Evolutionary conservation across 768 basidiomycete species (phyloP).

Genomic region (Stropharia rugosoannulata): DNA sequence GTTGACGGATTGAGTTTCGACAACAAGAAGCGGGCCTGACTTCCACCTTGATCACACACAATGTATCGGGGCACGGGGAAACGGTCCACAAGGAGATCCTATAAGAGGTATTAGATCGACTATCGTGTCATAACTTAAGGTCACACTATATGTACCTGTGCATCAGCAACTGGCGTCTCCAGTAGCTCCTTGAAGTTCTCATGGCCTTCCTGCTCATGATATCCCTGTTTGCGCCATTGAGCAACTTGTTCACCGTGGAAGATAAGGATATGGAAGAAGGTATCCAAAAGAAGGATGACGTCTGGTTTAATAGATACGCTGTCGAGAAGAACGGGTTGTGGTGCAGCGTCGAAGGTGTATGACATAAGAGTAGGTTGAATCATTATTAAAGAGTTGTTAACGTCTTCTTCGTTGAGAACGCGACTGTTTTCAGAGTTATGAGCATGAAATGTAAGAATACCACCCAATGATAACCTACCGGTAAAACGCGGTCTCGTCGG

Average conservation of each 20-base stretch:
- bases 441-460: background rate
- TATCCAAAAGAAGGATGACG: constrained; percentile 94
- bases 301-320: constrained; percentile 98
- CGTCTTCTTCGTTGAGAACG: constrained; percentile 94
- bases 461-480: constrained; percentile 47
- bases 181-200: constrained; percentile 97
- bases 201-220: constrained; percentile 98
- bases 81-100: constrained; percentile 94
- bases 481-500: constrained; percentile 99
- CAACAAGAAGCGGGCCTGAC: constrained; percentile 96
- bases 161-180: constrained; percentile 83
- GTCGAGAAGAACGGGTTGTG: constrained; percentile 95
- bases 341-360: constrained; percentile 88
- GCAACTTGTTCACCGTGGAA: constrained; percentile 98
- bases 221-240: constrained; percentile 97
- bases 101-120: background rate
- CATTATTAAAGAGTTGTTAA: constrained; percentile 99
- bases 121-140: background rate
- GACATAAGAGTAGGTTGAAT: constrained; percentile 99
- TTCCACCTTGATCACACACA: constrained; percentile 96
- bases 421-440: constrained; percentile 52
- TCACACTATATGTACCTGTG: constrained; percentile 54
- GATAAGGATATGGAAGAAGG: constrained; percentile 99
- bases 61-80: constrained; percentile 98
- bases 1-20: constrained; percentile 97